These are phyloP conservation scores for Agrocybe pediades DNA, from an alignment of 768 basidiomycete species.

Conservation along the genomic window DNA sequence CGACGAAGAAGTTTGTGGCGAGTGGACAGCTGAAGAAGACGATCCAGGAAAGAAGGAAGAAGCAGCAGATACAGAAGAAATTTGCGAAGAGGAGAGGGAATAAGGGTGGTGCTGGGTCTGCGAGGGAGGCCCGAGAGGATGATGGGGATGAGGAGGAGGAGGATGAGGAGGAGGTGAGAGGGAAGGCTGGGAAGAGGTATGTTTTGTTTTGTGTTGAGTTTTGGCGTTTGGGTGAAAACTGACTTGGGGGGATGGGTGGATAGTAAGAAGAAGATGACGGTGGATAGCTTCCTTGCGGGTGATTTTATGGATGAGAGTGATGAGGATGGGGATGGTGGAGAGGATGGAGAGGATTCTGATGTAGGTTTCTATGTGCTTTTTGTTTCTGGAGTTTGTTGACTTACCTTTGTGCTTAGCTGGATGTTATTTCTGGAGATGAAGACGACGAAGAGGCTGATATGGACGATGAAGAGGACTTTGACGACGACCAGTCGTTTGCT, in stretches of 20 bases:
- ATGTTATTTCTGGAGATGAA: background rate
- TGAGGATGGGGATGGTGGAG: slow-evolving; percentile 22
- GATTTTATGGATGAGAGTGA: slow-evolving; percentile 71
- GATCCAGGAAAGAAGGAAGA: slow-evolving; percentile 82
- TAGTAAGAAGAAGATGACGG: slow-evolving; percentile 59
- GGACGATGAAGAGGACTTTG: slow-evolving; percentile 40
- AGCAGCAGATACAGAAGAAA: slow-evolving; percentile 75
- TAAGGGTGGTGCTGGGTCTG: slow-evolving; percentile 39
- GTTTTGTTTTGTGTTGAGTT: background rate
- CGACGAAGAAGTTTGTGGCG: slow-evolving; percentile 84
- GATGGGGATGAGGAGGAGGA: slow-evolving; percentile 35
- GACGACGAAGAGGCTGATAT: slow-evolving; percentile 35
- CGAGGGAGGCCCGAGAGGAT: slow-evolving; percentile 34
- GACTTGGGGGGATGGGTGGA: slow-evolving; percentile 23
- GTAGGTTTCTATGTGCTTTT: background rate
- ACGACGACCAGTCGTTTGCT: slow-evolving; percentile 69
- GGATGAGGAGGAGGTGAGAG: slow-evolving; percentile 10
- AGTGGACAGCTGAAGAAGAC: slow-evolving; percentile 88
- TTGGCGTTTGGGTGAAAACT: background rate
- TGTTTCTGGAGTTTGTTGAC: background rate
- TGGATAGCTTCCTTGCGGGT: slow-evolving; percentile 76
- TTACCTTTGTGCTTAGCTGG: slow-evolving; percentile 4
- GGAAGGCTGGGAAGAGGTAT: slow-evolving; percentile 14
- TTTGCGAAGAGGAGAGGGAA: slow-evolving; percentile 58
- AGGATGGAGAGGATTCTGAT: slow-evolving; percentile 18